These are phyloP conservation scores for Mycosphaerella sp. DNA, from an alignment of 2,329 filamentous ascomycete genomes.

Conservation along the genomic window DNA sequence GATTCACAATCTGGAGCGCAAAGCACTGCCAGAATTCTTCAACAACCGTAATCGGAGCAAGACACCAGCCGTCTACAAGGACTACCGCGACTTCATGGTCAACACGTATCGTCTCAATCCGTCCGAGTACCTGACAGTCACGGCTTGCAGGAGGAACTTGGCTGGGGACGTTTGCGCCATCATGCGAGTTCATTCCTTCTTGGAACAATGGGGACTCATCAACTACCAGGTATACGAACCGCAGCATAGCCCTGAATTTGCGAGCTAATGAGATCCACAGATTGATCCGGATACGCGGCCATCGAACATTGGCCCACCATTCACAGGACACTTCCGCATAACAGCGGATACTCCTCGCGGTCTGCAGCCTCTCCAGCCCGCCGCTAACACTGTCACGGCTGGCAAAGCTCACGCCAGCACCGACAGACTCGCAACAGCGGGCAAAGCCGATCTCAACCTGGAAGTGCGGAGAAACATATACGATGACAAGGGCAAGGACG, in stretches of 20 bases:
- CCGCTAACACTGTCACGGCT: conserved; percentile 61
- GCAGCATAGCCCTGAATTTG: too few relatives aligned
- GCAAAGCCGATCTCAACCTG: conserved; percentile 81
- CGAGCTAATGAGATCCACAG: conserved; percentile 43
- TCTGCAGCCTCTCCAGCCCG: conserved; percentile 90
- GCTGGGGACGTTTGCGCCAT: conserved; percentile 98
- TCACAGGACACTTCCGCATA: conserved; percentile 94
- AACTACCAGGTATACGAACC: conserved; percentile 75
- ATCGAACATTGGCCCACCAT: conserved; percentile 91
- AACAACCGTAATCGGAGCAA: conserved; percentile 98
- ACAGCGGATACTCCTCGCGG: conserved; percentile 93
- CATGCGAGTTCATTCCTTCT: conserved; percentile 95
- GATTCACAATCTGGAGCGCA: conserved; percentile 86
- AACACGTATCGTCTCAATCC: conserved; percentile 98
- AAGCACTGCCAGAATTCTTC: conserved; percentile 96
- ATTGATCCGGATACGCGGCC: conserved; percentile 94
- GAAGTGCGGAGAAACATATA: conserved; percentile 94
- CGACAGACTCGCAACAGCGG: conserved; percentile 61
- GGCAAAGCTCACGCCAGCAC: conserved; percentile 62
- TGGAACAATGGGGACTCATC: conserved; percentile 98
- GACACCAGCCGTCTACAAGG: conserved; percentile 93
- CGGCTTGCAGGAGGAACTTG: conserved; percentile 87
- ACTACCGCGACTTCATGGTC: conserved; percentile 99
- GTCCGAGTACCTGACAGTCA: conserved; percentile 92
- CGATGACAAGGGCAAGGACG: conserved; percentile 81